A percentile compares a stretch with the other conserved stretches of the same genome.
Evolutionary conservation across 1,284 basidiomycete genomes (phyloP).

Genomic region (Entoloma clypeatum): DNA sequence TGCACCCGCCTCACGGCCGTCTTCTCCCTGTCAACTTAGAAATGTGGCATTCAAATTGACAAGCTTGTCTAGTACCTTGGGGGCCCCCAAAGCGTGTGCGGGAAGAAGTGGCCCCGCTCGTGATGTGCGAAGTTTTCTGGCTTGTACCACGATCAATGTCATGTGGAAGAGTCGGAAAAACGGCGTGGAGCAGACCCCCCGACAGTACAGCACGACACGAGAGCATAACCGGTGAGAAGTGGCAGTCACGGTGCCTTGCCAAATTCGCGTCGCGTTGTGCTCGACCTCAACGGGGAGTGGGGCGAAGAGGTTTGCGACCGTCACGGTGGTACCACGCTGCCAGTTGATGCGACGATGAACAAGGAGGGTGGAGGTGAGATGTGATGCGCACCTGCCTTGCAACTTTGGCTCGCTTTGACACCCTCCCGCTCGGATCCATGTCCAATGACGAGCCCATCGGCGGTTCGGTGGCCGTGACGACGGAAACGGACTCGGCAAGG

Average conservation of each 20-base stretch:
- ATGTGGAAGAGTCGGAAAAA: neutral
- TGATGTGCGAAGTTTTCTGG: conserved; percentile 72
- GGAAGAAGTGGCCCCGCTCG: conserved; percentile 62
- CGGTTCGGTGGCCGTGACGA: conserved; percentile 72
- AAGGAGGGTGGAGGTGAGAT: too few relatives aligned
- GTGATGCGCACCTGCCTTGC: conserved; percentile 77
- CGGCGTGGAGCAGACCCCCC: conserved; percentile 52
- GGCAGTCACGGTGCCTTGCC: conserved; percentile 81
- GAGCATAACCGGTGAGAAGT: conserved; percentile 85
- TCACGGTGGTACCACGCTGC: conserved; percentile 87
- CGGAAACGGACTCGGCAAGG: conserved; percentile 65
- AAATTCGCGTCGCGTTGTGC: conserved; percentile 87
- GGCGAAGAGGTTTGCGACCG: conserved; percentile 72
- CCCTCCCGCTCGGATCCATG: conserved; percentile 62
- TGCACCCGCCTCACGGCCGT: conserved; percentile 26
- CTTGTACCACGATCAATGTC: conserved; percentile 38
- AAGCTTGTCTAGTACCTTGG: conserved; percentile 73
- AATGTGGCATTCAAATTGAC: conserved; percentile 73
- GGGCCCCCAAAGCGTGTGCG: conserved; percentile 77
- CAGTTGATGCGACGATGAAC: conserved; percentile 9
- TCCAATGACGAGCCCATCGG: conserved; percentile 80
- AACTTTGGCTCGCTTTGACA: conserved; percentile 51
- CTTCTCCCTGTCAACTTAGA: conserved; percentile 53
- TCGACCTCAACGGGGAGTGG: conserved; percentile 91
- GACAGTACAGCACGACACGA: conserved; percentile 66